These are phyloP conservation scores for Clitocybe nebularis DNA, from an alignment of 1,284 basidiomycete species.

Conservation along the genomic window DNA sequence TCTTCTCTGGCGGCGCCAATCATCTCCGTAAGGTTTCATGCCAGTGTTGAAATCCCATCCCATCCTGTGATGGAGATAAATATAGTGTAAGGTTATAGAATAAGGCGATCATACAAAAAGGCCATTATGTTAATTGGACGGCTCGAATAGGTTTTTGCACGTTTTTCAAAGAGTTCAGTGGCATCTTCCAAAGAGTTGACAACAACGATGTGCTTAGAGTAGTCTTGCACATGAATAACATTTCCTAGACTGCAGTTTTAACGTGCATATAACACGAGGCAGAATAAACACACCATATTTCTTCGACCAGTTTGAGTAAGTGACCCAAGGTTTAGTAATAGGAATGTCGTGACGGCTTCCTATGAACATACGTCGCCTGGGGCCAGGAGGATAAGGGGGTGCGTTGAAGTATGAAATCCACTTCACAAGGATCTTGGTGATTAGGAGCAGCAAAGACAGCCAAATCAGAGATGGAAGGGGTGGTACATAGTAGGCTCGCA, in stretches of 20 bases:
- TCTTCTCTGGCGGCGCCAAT: conserved; percentile 36
- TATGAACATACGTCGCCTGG: background rate
- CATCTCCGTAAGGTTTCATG: conserved; percentile 15
- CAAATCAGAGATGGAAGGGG: too few species aligned
- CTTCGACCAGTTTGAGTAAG: background rate
- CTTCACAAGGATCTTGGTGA: too few species aligned
- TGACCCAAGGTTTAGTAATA: background rate
- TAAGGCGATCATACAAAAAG: conserved; percentile 4
- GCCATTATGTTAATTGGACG: conserved; percentile 11
- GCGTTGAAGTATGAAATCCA: too few species aligned
- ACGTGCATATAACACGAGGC: background rate
- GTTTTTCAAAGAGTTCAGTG: conserved; percentile 13
- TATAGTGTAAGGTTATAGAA: too few species aligned
- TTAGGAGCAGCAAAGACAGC: too few species aligned
- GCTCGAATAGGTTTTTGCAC: conserved; percentile 17
- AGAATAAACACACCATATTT: background rate
- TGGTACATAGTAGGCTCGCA: too few species aligned
- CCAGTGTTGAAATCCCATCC: background rate
- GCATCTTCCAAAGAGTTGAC: conserved; percentile 15
- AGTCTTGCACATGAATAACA: conserved; percentile 4
- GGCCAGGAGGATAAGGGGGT: background rate
- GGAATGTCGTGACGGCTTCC: background rate
- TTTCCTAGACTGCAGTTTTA: background rate
- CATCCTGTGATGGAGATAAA: background rate
- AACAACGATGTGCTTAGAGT: conserved; percentile 12